Evolutionary conservation across 257 asterid genomes (phyloP).

Genomic region (Rauvolfia tetraphylla): DNA sequence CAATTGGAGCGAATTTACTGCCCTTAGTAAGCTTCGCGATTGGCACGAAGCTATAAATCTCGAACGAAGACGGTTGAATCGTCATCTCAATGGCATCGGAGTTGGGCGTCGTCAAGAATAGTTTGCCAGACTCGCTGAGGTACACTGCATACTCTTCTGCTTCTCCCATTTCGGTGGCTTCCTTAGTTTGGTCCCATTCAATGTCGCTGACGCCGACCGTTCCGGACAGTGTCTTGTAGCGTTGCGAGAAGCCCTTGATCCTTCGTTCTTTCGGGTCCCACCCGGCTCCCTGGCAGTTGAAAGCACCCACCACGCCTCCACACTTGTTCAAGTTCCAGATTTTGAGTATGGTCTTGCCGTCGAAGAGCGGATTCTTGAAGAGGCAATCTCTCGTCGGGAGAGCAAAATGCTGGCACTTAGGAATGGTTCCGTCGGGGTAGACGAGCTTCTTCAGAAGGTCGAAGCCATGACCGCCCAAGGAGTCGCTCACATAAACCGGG

Average conservation of each 20-base stretch:
- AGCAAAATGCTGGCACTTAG: slow-evolving; percentile 63
- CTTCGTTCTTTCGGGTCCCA: slow-evolving; percentile 75
- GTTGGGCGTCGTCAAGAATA: slow-evolving; percentile 26
- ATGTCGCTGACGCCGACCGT: slow-evolving; percentile 40
- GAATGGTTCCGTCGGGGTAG: slow-evolving; percentile 60
- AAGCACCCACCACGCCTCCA: slow-evolving; percentile 74
- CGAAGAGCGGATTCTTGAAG: slow-evolving; percentile 73
- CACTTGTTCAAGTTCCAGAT: slow-evolving; percentile 80
- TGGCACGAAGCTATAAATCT: slow-evolving; percentile 63
- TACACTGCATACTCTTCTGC: slow-evolving; percentile 45
- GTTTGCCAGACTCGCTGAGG: slow-evolving; percentile 25
- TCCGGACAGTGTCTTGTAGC: slow-evolving; percentile 39
- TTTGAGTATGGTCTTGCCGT: slow-evolving; percentile 61
- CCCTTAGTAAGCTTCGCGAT: slow-evolving; percentile 29
- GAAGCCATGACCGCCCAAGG: slow-evolving; percentile 66
- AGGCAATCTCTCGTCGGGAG: slow-evolving; percentile 80
- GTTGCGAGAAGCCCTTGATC: slow-evolving; percentile 62
- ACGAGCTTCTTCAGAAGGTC: slow-evolving; percentile 56
- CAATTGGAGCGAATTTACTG: slow-evolving; percentile 58
- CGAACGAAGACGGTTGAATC: slow-evolving; percentile 52
- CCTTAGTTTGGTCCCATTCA: slow-evolving; percentile 59
- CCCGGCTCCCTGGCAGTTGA: slow-evolving; percentile 87
- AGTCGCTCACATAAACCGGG: slow-evolving; percentile 73
- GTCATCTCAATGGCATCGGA: slow-evolving; percentile 41
- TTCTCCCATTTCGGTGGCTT: slow-evolving; percentile 38